These are phyloP conservation scores for Termitomyces heimii DNA, from an alignment of 768 basidiomycete species.

Conservation along the genomic window DNA sequence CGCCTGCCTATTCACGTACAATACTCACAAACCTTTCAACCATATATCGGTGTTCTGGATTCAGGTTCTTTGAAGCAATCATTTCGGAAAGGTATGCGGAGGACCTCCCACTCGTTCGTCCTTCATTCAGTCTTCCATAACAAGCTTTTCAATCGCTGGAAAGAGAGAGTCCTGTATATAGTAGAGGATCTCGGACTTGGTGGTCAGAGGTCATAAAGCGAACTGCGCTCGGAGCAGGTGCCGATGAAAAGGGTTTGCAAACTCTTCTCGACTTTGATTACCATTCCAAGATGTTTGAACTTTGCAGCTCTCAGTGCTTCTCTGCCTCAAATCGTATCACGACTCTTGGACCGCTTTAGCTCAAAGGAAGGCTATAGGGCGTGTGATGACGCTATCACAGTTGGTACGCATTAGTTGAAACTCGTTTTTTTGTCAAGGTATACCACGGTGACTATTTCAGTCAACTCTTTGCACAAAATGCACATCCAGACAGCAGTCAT, in stretches of 20 bases:
- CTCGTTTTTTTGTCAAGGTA: neutral
- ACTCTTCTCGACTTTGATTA: neutral
- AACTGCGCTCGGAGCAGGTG: constrained; percentile 75
- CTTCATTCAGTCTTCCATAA: constrained; percentile 1
- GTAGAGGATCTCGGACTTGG: constrained; percentile 51
- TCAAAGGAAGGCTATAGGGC: constrained; percentile 63
- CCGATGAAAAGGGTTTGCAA: constrained; percentile 44
- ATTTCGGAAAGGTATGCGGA: constrained; percentile 49
- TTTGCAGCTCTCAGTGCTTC: constrained; percentile 45
- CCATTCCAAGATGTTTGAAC: neutral
- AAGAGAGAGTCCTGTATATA: constrained; percentile 53
- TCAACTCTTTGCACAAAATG: constrained; percentile 36
- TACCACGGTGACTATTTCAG: constrained; percentile 25
- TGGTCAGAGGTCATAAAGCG: constrained; percentile 74
- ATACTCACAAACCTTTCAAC: constrained; percentile 60
- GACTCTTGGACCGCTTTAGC: constrained; percentile 63
- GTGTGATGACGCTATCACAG: constrained; percentile 43
- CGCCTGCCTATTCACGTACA: constrained; percentile 62
- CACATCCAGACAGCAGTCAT: constrained; percentile 51
- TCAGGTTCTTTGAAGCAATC: constrained; percentile 47
- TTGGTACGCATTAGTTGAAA: constrained; percentile 25
- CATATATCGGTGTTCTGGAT: constrained; percentile 57
- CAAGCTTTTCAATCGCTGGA: constrained; percentile 44
- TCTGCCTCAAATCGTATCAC: constrained; percentile 50
- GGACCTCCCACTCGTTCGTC: neutral